Evolutionary conservation across 2,329 filamentous ascomycete species (phyloP), one percentile per base, ranked within the genome.

Genomic region (Tolypocladium capitatum): DNA sequence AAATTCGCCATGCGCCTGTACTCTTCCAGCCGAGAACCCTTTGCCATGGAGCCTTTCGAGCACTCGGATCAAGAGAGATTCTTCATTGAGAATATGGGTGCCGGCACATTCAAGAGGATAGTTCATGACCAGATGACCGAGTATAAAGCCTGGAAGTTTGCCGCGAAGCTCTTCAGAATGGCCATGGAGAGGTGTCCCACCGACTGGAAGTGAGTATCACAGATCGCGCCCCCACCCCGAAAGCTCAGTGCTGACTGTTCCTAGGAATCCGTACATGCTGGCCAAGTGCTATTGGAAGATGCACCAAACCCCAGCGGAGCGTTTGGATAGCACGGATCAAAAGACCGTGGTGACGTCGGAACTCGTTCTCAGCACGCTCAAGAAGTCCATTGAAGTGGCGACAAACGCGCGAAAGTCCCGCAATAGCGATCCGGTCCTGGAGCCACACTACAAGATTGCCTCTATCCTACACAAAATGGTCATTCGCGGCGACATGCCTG

Each of bases 361-460:
- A 34, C 61, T 60, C 9, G 60, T 81, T 6, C 52, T 80, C n/a
- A 55, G 63, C 3, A 68, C 72, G 0, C 67, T 80, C 3, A 74
- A 78, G 53, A 69, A 68, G 49, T 67, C 75, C 2, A 66, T 80
- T 20, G 60, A 72, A 47, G 68, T 75, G 2, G 75, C 75, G 1
- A 66, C 68, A 7, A 68, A 67, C 18, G 63, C 75, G 30, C 73
- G 74, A 28, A 79, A 78, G 52, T 74, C 75, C 5, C 68, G 75
- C 14, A 69, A 73, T 59, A 81, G 74, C 20, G 88, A 95, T 51
- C 88, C 86, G 0, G 82, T 94, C 24, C 74, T 96, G 16, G 90
- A 95, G 61, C 90, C 90, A 4, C 89, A 95, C 61, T 95, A 94
- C 71, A 95, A 94, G 67, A 82, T 95, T 20, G 76, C 92, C 33